phyloP scores from a whole-genome alignment of 345 rosid species.

The Microcos paniculata region DNA sequence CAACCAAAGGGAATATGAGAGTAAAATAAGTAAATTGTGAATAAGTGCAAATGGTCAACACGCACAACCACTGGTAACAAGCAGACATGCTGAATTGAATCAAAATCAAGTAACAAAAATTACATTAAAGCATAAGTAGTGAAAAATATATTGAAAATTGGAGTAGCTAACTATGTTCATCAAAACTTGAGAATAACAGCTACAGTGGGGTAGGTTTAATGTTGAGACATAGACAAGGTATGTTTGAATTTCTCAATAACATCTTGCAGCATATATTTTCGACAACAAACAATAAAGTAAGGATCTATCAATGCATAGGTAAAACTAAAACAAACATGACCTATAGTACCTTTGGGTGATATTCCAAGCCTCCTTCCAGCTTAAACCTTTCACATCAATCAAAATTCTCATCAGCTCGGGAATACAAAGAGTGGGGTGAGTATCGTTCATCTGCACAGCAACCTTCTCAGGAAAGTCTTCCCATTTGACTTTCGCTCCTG shows the following conservation, averaged over 20 bases:
- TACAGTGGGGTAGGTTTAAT: background rate
- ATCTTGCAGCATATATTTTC: background rate
- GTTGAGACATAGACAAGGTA: background rate
- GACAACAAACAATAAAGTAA: background rate
- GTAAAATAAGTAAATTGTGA: background rate
- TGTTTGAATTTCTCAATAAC: background rate
- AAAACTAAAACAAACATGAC: conserved; percentile 4
- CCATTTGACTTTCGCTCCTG: conserved; percentile 59
- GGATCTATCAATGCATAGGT: background rate
- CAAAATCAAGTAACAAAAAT: background rate
- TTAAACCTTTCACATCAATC: conserved; percentile 68
- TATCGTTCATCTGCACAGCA: conserved; percentile 84
- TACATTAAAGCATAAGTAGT: background rate
- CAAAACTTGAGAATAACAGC: background rate
- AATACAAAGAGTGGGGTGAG: conserved; percentile 81
- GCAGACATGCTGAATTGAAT: background rate
- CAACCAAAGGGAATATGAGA: background rate
- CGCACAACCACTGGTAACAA: background rate
- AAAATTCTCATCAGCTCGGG: conserved; percentile 77
- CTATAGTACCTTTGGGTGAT: conserved; percentile 61
- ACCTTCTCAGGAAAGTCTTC: conserved; percentile 78
- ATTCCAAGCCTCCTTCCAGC: conserved; percentile 76
- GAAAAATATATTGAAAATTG: background rate
- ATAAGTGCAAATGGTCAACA: background rate
- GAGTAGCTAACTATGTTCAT: background rate